Percentiles rank a stretch among this genome's conserved stretches.
These are phyloP conservation scores for Leishmania martiniquensis DNA, from an alignment of 208 protist genomes.

Conservation along the genomic window DNA sequence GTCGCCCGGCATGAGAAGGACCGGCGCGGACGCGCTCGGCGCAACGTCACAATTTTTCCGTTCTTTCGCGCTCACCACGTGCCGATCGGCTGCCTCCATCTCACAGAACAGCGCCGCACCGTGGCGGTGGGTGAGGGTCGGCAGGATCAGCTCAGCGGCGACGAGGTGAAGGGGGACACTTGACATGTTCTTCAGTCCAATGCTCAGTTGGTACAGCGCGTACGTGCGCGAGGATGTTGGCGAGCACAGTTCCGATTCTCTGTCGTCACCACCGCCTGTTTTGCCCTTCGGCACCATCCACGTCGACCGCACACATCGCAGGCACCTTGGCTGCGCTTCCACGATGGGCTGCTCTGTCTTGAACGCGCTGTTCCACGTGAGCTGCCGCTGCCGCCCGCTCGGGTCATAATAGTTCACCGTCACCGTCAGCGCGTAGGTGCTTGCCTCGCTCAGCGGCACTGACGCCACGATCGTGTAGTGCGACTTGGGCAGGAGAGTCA, in stretches of 20 bases:
- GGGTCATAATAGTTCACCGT: slow-evolving; percentile 60
- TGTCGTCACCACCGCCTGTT: background rate
- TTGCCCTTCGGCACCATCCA: background rate
- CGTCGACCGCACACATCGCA: slow-evolving; percentile 27
- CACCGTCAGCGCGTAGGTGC: slow-evolving; percentile 54
- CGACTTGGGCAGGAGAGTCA: slow-evolving; percentile 31
- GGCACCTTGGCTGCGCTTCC: slow-evolving; percentile 34
- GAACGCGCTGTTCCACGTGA: slow-evolving; percentile 61
- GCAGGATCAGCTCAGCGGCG: slow-evolving; percentile 10
- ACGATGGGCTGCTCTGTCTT: slow-evolving; percentile 49
- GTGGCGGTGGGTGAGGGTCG: slow-evolving; percentile 15
- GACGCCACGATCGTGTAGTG: slow-evolving; percentile 26
- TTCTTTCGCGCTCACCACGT: background rate
- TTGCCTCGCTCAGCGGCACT: slow-evolving; percentile 25
- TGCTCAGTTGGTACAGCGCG: slow-evolving; percentile 39
- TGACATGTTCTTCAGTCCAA: slow-evolving; percentile 54
- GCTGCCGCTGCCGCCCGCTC: slow-evolving; percentile 36
- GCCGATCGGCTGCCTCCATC: background rate
- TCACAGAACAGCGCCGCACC: slow-evolving; percentile 16
- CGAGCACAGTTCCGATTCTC: background rate
- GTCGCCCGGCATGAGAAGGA: slow-evolving; percentile 41
- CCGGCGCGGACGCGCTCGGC: background rate
- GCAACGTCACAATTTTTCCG: background rate
- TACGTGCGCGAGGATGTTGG: slow-evolving; percentile 10
- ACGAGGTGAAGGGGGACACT: slow-evolving; percentile 37